phyloP scores from a whole-genome alignment of 169 alveolate genomes.

The Eimeria acervulina region DNA sequence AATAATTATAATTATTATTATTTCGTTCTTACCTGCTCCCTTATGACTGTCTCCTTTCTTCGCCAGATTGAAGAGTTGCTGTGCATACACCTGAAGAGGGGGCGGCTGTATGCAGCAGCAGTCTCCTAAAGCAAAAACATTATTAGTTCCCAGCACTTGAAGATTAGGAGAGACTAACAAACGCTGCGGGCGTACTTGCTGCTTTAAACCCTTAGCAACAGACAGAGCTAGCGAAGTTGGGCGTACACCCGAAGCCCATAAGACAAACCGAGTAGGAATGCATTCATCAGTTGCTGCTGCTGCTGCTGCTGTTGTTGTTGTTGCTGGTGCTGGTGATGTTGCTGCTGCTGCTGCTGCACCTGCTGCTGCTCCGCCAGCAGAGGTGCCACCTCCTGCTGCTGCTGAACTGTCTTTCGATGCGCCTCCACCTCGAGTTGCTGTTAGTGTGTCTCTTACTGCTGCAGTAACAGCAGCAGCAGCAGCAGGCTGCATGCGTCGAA shows the following conservation, averaged over 20 bases:
- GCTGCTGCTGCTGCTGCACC: background rate
- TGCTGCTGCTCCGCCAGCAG: conserved; percentile 26
- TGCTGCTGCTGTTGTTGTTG: background rate
- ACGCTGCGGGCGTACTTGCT: conserved; percentile 24
- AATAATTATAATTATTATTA: no score
- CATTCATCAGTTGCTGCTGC: background rate
- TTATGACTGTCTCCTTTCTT: background rate
- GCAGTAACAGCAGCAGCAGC: conserved; percentile 30
- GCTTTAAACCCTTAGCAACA: background rate
- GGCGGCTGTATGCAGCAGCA: conserved; percentile 71
- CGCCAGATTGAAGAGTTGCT: conserved; percentile 58
- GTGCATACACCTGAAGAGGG: conserved; percentile 39
- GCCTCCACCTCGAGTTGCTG: conserved; percentile 40
- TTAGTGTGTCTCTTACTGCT: background rate
- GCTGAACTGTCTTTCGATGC: background rate
- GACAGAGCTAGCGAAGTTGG: background rate
- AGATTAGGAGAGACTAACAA: conserved; percentile 66
- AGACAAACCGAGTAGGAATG: conserved; percentile 66
- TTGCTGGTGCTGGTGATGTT: background rate
- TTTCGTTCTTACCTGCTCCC: background rate
- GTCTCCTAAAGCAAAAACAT: conserved; percentile 81
- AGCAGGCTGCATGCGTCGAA: background rate
- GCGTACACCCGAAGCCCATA: conserved; percentile 83
- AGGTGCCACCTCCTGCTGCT: background rate
- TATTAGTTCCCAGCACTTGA: conserved; percentile 50